A percentile compares a stretch with the other conserved stretches of the same genome.
phyloP scores from a whole-genome alignment of 768 basidiomycete genomes.

The Tephrocybe sp. region DNA sequence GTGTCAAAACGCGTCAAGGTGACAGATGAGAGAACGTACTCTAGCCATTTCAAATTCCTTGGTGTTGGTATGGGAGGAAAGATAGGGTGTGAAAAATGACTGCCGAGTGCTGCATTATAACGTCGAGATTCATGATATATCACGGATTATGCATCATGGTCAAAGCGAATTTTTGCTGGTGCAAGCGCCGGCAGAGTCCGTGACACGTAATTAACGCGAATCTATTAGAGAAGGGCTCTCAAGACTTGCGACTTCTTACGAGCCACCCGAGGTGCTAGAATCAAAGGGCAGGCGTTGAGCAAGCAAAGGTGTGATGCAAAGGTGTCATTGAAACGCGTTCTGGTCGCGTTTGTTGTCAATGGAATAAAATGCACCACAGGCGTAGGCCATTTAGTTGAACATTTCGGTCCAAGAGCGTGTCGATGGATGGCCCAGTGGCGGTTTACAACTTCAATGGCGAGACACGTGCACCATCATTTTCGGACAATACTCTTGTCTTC shows the following conservation, averaged over 20 bases:
- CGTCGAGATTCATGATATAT: background rate
- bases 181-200: background rate
- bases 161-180: too few species aligned
- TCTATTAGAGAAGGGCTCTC: background rate
- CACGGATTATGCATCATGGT: background rate
- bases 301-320: too few species aligned
- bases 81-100: background rate
- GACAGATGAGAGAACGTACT: background rate
- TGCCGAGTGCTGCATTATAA: background rate
- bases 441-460: background rate
- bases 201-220: background rate
- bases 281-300: too few species aligned
- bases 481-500: background rate
- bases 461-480: conserved; percentile 6
- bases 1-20: background rate
- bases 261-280: too few species aligned
- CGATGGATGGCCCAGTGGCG: too few species aligned
- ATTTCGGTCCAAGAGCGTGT: too few species aligned
- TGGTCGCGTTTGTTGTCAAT: too few species aligned
- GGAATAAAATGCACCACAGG: too few species aligned
- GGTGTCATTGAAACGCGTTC: too few species aligned
- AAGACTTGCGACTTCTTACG: background rate
- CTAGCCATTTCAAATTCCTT: background rate
- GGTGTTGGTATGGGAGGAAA: background rate
- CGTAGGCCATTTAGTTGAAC: too few species aligned